Conservation (phyloP, 352 stramenopile genomes). For the Halophytophthora polymorphica region DNA sequence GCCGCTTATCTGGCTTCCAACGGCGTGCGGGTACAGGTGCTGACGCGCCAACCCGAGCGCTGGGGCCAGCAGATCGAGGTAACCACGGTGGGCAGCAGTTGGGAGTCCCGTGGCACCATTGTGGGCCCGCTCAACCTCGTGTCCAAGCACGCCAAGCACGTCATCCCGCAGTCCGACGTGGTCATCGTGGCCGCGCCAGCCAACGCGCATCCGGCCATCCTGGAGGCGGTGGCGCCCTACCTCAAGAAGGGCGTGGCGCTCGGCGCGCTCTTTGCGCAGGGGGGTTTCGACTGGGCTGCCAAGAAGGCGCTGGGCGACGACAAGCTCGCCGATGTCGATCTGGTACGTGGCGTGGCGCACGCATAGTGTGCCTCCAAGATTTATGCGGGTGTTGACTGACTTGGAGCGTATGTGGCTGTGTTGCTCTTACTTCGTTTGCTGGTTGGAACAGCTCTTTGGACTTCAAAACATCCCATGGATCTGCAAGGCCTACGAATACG, state of each 20-base stretch:
- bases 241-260: constrained; percentile 85
- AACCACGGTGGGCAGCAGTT: constrained; percentile 81
- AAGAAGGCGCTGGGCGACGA: constrained; percentile 83
- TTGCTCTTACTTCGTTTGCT: constrained; percentile 5
- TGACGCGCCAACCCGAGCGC: constrained; percentile 79
- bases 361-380: too few species aligned
- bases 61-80: constrained; percentile 81
- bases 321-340: constrained; percentile 50
- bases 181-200: constrained; percentile 89
- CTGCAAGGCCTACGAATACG: constrained; percentile 89
- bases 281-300: constrained; percentile 91
- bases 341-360: constrained; percentile 49
- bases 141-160: constrained; percentile 78
- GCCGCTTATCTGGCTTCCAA: constrained; percentile 87
- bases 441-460: constrained; percentile 72
- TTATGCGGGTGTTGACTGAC: too few species aligned
- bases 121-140: constrained; percentile 68
- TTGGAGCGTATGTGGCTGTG: background rate
- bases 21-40: constrained; percentile 75
- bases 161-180: constrained; percentile 86
- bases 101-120: constrained; percentile 77
- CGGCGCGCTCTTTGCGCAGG: constrained; percentile 88
- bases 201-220: constrained; percentile 84
- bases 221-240: constrained; percentile 73
- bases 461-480: constrained; percentile 95